Evolutionary conservation across 495 filamentous ascomycete species (phyloP).

Genomic region (Xylaria scruposa): DNA sequence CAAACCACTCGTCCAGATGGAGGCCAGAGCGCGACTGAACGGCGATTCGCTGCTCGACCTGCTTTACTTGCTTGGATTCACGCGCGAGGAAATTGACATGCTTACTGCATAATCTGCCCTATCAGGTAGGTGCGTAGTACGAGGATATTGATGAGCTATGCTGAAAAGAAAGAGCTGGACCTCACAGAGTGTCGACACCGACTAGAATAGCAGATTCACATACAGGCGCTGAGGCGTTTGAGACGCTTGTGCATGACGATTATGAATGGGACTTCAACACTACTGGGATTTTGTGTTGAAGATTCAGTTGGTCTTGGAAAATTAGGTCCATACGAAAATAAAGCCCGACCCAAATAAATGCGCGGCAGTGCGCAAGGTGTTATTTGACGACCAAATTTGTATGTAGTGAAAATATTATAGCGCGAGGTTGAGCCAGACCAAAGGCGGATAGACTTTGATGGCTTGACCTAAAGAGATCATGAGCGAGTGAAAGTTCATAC

Average conservation of each 20-base stretch:
- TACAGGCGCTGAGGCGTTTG: slow-evolving; percentile 3
- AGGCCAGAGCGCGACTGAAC: slow-evolving; percentile 83
- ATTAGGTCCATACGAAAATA: background rate
- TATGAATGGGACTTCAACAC: background rate
- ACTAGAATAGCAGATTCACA: slow-evolving; percentile 18
- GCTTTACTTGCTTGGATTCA: slow-evolving; percentile 82
- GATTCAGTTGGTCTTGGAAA: background rate
- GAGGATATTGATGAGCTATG: background rate
- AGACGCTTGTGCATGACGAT: background rate
- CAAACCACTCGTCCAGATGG: slow-evolving; percentile 88
- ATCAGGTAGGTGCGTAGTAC: slow-evolving; percentile 23
- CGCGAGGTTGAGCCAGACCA: background rate
- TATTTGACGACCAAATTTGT: background rate
- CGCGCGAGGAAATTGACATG: slow-evolving; percentile 65
- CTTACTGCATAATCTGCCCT: slow-evolving; percentile 42
- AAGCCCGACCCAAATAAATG: background rate
- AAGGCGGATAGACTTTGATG: background rate
- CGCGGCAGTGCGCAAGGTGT: background rate
- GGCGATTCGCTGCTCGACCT: slow-evolving; percentile 79
- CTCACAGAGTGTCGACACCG: slow-evolving; percentile 7
- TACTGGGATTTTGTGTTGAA: background rate
- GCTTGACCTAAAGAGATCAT: background rate
- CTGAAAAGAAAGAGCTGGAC: background rate
- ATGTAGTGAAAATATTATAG: background rate
- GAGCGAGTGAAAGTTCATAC: background rate